A percentile compares a stretch with the other conserved stretches of the same genome.
Evolutionary conservation across 257 asterid species (phyloP).

Genomic region (Lycium ferocissimum): DNA sequence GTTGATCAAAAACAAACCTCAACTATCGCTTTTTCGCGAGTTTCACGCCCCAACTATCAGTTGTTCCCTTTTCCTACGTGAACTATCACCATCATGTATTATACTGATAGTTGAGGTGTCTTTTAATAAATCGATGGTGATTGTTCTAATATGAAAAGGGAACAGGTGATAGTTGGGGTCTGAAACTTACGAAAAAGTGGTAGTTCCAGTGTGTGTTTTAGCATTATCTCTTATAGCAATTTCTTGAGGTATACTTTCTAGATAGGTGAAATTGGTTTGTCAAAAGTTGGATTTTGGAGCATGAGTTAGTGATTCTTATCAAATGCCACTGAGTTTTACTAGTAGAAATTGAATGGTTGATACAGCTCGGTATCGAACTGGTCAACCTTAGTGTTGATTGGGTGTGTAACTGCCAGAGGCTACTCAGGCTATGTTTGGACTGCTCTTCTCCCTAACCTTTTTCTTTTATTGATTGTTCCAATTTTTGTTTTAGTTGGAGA

Average conservation of each 20-base stretch:
- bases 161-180: too few relatives aligned
- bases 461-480: background rate
- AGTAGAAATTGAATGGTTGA: background rate
- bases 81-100: too few relatives aligned
- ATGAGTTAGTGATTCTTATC: background rate
- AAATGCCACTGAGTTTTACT: background rate
- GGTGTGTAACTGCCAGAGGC: background rate
- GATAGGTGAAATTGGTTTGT: background rate
- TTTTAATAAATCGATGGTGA: too few relatives aligned
- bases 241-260: background rate
- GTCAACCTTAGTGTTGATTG: background rate
- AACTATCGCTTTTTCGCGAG: too few relatives aligned
- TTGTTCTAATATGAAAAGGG: too few relatives aligned
- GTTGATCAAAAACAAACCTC: too few relatives aligned
- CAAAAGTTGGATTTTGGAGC: background rate
- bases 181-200: too few relatives aligned
- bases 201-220: too few relatives aligned
- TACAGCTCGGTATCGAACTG: background rate
- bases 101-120: too few relatives aligned
- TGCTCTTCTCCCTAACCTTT: constrained; percentile 7
- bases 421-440: constrained; percentile 21
- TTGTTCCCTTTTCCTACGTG: too few relatives aligned
- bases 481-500: constrained; percentile 71
- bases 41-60: too few relatives aligned
- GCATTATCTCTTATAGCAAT: background rate